Evolutionary conservation across 306 rosid species (phyloP).

Genomic region (Coriaria nepalensis): DNA sequence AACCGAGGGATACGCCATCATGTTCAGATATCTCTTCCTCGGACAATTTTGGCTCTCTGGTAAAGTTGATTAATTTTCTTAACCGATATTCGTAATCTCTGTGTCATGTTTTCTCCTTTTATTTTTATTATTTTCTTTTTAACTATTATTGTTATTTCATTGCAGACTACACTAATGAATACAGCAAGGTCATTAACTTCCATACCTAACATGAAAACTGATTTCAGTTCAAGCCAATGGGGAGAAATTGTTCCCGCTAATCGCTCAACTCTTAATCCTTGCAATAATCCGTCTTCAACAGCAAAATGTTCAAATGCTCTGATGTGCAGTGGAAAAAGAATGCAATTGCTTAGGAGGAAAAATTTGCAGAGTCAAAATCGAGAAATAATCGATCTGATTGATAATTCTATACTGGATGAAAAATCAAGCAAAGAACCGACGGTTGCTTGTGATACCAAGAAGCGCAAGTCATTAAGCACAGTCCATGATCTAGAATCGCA

Average conservation of each 20-base stretch:
- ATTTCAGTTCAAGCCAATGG: slow-evolving; percentile 19
- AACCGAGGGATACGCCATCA: background rate
- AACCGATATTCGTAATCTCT: background rate
- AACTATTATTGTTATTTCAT: slow-evolving; percentile 11
- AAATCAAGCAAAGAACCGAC: slow-evolving; percentile 20
- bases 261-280: slow-evolving; percentile 52
- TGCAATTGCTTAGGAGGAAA: slow-evolving; percentile 24
- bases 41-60: slow-evolving; percentile 32
- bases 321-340: slow-evolving; percentile 18
- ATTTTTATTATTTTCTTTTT: no score
- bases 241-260: slow-evolving; percentile 70
- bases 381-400: slow-evolving; percentile 28
- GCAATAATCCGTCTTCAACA: slow-evolving; percentile 24
- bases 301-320: slow-evolving; percentile 24
- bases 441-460: slow-evolving; percentile 46
- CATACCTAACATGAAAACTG: slow-evolving; percentile 21
- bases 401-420: slow-evolving; percentile 24
- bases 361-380: slow-evolving; percentile 22
- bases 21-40: no score
- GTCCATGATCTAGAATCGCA: slow-evolving; percentile 29
- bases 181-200: slow-evolving; percentile 25
- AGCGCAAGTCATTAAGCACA: slow-evolving; percentile 39
- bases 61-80: slow-evolving; percentile 19
- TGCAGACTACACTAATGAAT: slow-evolving; percentile 35
- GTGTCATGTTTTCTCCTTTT: slow-evolving; percentile 5